These are phyloP conservation scores for Camillea tinctor DNA, from an alignment of 2,329 filamentous ascomycete species.

Conservation along the genomic window DNA sequence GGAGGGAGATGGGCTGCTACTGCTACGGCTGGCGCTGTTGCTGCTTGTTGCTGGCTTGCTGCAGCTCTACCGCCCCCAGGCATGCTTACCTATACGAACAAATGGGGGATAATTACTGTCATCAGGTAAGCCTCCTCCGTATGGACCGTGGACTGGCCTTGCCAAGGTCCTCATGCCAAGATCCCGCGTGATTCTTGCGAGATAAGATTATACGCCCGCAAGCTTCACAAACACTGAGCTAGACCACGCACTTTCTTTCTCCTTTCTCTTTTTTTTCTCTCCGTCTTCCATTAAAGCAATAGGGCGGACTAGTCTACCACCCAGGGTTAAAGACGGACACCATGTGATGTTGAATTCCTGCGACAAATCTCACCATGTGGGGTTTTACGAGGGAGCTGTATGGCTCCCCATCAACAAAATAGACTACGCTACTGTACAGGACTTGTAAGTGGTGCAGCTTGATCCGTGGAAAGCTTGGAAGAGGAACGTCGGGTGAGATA, in stretches of 20 bases:
- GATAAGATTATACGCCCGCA: neutral
- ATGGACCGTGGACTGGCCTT: neutral
- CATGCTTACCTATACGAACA: neutral
- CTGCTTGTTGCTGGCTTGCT: no score
- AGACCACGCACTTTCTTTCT: neutral
- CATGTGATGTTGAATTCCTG: neutral
- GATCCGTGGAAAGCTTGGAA: neutral
- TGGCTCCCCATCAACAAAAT: neutral
- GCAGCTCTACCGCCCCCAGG: neutral
- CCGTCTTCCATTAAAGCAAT: neutral
- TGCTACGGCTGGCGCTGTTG: neutral
- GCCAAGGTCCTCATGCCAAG: neutral
- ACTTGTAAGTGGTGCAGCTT: neutral
- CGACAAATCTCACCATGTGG: neutral
- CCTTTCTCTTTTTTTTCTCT: no score
- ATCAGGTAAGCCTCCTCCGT: neutral
- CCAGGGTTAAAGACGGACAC: neutral
- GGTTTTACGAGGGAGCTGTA: neutral
- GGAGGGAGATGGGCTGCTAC: no score
- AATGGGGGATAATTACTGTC: neutral
- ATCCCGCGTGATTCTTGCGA: neutral
- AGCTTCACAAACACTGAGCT: neutral
- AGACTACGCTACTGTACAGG: neutral
- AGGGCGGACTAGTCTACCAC: neutral
- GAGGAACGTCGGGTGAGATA: neutral